phyloP scores from a whole-genome alignment of 495 filamentous ascomycete genomes.

The Penicillium malachiteum region DNA sequence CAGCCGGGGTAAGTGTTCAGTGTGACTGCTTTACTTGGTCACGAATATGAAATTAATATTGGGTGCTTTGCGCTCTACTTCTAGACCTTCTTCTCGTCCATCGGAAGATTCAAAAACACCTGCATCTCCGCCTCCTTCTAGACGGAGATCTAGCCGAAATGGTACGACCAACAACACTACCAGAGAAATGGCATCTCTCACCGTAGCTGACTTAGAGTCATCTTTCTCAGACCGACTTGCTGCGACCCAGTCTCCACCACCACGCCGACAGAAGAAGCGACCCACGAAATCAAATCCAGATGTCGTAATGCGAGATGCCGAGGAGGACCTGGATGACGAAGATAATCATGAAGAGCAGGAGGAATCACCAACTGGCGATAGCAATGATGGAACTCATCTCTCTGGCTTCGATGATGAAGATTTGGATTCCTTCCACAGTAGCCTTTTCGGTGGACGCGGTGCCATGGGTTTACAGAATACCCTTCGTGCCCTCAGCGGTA shows the following conservation, averaged over 20 bases:
- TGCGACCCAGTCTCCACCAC: conserved; percentile 35
- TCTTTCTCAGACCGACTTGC: conserved; percentile 29
- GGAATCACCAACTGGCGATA: conserved; percentile 55
- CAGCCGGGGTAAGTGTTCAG: conserved; percentile 63
- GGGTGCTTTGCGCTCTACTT: background rate
- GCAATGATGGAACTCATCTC: conserved; percentile 53
- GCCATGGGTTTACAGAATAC: conserved; percentile 73
- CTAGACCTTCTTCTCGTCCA: conserved; percentile 45
- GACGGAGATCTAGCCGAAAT: conserved; percentile 66
- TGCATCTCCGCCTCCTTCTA: conserved; percentile 53
- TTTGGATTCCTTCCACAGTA: conserved; percentile 74
- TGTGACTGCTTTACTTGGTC: too few relatives aligned
- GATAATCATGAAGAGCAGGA: conserved; percentile 39
- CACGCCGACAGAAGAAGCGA: conserved; percentile 55
- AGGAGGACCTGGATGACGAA: conserved; percentile 40
- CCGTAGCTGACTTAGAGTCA: background rate
- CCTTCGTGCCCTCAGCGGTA: conserved; percentile 81
- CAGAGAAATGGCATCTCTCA: background rate
- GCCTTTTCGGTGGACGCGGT: conserved; percentile 67
- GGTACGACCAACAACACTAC: conserved; percentile 13
- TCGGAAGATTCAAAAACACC: conserved; percentile 43
- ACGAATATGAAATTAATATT: background rate
- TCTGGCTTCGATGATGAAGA: conserved; percentile 63
- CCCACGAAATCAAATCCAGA: conserved; percentile 53
- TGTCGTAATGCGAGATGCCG: conserved; percentile 49